Evolutionary conservation across 495 filamentous ascomycete species (phyloP).

Genomic region (Hypomontagnella monticulosa): DNA sequence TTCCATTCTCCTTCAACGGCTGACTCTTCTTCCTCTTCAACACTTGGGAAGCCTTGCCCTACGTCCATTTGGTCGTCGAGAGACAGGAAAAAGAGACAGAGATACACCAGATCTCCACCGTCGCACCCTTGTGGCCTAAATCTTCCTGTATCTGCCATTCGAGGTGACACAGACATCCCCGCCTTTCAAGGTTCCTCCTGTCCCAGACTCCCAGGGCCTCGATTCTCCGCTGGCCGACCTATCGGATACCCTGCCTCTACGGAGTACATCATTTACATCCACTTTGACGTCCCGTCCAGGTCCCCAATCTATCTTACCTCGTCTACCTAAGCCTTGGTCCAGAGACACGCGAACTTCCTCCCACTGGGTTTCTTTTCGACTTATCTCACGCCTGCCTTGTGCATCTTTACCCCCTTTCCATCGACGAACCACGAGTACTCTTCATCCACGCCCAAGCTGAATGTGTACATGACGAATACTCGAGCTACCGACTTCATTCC

Average conservation of each 20-base stretch:
- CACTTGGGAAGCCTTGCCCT: not conserved
- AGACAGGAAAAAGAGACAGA: slow-evolving; percentile 8
- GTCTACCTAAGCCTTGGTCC: slow-evolving; percentile 25
- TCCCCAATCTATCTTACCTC: slow-evolving; percentile 13
- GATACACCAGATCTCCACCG: slow-evolving; percentile 11
- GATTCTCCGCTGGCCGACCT: slow-evolving; percentile 47
- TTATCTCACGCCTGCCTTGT: slow-evolving; percentile 34
- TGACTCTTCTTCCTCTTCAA: slow-evolving; percentile 2
- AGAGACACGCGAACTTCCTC: slow-evolving; percentile 41
- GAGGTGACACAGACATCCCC: slow-evolving; percentile 50
- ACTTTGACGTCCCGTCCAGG: slow-evolving; percentile 43
- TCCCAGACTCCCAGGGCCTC: slow-evolving; percentile 31
- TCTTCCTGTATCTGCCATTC: slow-evolving; percentile 37
- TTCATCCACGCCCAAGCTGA: slow-evolving; percentile 29
- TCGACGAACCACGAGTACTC: slow-evolving; percentile 22
- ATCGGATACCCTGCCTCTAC: slow-evolving; percentile 49
- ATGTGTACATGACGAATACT: slow-evolving; percentile 60
- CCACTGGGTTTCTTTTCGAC: slow-evolving; percentile 31
- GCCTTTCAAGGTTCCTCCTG: slow-evolving; percentile 45
- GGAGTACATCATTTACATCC: slow-evolving; percentile 48
- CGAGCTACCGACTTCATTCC: slow-evolving; percentile 52
- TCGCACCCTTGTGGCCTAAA: slow-evolving; percentile 24
- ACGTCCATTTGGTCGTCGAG: not conserved
- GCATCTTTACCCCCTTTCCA: slow-evolving; percentile 31
- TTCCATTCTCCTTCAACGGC: slow-evolving; percentile 7